Conservation (phyloP, 176 grass and related monocot genomes). For the Cymbopogon citratus region DNA sequence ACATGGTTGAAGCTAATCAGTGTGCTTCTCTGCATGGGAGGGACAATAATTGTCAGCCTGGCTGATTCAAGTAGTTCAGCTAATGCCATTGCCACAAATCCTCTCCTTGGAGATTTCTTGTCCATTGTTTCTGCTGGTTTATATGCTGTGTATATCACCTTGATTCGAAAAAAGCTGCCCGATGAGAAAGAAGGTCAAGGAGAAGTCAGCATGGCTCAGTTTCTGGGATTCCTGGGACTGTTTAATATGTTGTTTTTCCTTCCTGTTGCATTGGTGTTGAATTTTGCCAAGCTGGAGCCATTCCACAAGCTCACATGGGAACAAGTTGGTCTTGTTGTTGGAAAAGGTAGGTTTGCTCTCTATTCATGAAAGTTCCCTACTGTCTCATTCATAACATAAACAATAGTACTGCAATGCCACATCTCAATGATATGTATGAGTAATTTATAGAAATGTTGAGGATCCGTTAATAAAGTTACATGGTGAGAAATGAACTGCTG, state of each 20-base stretch:
- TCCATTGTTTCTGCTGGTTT: conserved; percentile 80
- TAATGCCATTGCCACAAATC: conserved; percentile 74
- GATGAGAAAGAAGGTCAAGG: conserved; percentile 95
- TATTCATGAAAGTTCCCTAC: not conserved
- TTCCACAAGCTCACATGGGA: conserved; percentile 88
- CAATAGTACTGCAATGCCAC: not conserved
- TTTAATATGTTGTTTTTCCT: conserved; percentile 95
- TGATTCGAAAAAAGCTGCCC: conserved; percentile 87
- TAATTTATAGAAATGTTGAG: not conserved
- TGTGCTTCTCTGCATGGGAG: conserved; percentile 94
- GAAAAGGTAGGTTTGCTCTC: conserved; percentile 65
- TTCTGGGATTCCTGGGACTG: conserved; percentile 84
- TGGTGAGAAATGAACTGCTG: not conserved
- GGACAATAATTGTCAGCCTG: conserved; percentile 91
- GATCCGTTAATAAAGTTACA: not conserved
- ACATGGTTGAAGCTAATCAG: conserved; percentile 88
- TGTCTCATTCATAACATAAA: not conserved
- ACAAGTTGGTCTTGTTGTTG: conserved; percentile 90
- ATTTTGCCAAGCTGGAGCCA: conserved; percentile 78
- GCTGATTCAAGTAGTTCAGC: conserved; percentile 55
- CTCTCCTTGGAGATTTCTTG: conserved; percentile 77
- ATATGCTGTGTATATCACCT: conserved; percentile 88
- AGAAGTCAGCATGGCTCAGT: conserved; percentile 90
- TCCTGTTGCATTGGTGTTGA: conserved; percentile 70
- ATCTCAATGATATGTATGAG: not conserved